phyloP scores from a whole-genome alignment of 1,139 yeast species.

The Arxiozyma heterogenica region DNA sequence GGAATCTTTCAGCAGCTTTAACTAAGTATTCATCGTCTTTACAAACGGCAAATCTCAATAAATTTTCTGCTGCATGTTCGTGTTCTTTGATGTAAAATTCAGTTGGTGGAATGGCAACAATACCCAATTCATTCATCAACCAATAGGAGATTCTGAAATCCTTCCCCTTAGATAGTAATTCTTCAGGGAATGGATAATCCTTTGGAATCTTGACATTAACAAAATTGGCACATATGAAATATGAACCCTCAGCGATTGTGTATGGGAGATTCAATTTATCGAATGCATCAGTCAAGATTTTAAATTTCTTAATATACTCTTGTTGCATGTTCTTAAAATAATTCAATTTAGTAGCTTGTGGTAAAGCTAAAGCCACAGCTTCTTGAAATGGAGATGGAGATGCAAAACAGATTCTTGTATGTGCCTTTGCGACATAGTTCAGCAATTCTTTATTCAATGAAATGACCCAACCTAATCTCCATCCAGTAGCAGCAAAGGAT shows the following conservation, averaged over 20 bases:
- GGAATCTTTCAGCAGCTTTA: slow-evolving; percentile 72
- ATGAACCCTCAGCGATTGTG: slow-evolving; percentile 86
- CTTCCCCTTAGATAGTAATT: slow-evolving; percentile 56
- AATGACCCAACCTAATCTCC: slow-evolving; percentile 95
- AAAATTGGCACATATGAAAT: slow-evolving; percentile 81
- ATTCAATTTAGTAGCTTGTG: slow-evolving; percentile 47
- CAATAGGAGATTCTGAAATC: slow-evolving; percentile 88
- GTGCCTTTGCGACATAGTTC: slow-evolving; percentile 78
- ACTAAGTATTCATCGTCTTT: slow-evolving; percentile 74
- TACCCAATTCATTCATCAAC: slow-evolving; percentile 86
- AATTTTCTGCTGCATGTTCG: slow-evolving; percentile 70
- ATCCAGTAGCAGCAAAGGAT: slow-evolving; percentile 95
- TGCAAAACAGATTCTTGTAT: slow-evolving; percentile 83
- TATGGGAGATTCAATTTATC: slow-evolving; percentile 84
- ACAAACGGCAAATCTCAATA: slow-evolving; percentile 91
- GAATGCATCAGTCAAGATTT: slow-evolving; percentile 63
- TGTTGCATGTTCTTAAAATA: slow-evolving; percentile 65
- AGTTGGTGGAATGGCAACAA: slow-evolving; percentile 93
- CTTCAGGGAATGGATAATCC: slow-evolving; percentile 63
- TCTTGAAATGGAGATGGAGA: slow-evolving; percentile 92
- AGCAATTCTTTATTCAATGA: slow-evolving; percentile 69
- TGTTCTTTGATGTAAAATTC: slow-evolving; percentile 72
- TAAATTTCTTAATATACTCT: slow-evolving; percentile 60
- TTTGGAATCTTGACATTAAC: slow-evolving; percentile 70
- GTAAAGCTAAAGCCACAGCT: slow-evolving; percentile 74